phyloP scores from a whole-genome alignment of 306 rosid species.

The Cucumis sativus region Cucumber_9930_V3 NC_026659.2:4602501-4603000 shows the following conservation, averaged over 20 bases:
- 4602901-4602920: slow-evolving; percentile 83
- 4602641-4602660: slow-evolving; percentile 6
- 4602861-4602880: slow-evolving; percentile 36
- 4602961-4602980: not conserved
- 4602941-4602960: slow-evolving; percentile 14
- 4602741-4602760: slow-evolving; percentile 13
- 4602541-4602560: not conserved
- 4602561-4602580: not conserved
- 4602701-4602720: slow-evolving; percentile 16
- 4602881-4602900: slow-evolving; percentile 29
- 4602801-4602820: slow-evolving; percentile 80
- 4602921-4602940: slow-evolving; percentile 65
- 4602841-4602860: slow-evolving; percentile 43
- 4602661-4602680: slow-evolving; percentile 14
- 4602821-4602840: slow-evolving; percentile 65
- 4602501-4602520: slow-evolving; percentile 30
- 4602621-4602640: not conserved
- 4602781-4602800: slow-evolving; percentile 13
- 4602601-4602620: not conserved
- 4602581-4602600: not conserved
- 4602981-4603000: slow-evolving; percentile 9
- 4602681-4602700: slow-evolving; percentile 25
- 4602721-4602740: slow-evolving; percentile 18
- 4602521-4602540: slow-evolving; percentile 16
- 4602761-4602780: not conserved